Base-by-base conservation (phyloP, 2,329 filamentous ascomycete species). In the Colletotrichum sp. region DNA sequence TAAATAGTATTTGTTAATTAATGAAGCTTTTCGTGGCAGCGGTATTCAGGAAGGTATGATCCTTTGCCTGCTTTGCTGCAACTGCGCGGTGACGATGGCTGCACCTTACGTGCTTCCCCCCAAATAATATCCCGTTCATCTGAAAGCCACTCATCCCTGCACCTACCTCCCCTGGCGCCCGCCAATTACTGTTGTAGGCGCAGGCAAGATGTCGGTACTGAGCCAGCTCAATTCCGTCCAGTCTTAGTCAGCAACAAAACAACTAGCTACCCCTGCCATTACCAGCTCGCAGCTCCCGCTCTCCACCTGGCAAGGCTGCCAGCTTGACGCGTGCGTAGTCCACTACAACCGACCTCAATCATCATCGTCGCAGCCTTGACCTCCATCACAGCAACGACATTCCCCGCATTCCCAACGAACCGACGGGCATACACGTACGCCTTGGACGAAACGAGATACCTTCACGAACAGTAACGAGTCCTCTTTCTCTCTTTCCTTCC, bases 281-380 rank as follows among this genome's bases (percentile, higher is more conserved):
- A 52, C 44, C 44, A 52, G 44, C 44, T 52, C 10, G n/a, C n/a
- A 49, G 44, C 44, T 32, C 72, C 59, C 78, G 66, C 70, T 76
- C 81, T 55, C 55, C 64, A 68, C 64, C 59, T 52, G 71, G 59
- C 86, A 90, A 90, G 89, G 89, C 89, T 89, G 84, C 88, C 87
- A 89, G 87, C 83, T 85, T 84, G 83, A 87, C 85, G 85, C 84
- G 84, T 84, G 82, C 84, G 79, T 44, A 55, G n/a, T 36, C 52
- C 78, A 78, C 76, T 36, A 36, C 16, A 36, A 65, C 21, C 77
- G 78, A 79, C 69, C 39, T 72, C 62, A 81, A 79, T 83, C 81
- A 81, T 83, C 80, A 79, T 72, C 71, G 67, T 67, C 59, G 59
- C 34, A 76, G 74, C 74, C 71, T 76, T 49, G 70, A 59, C 49